Evolutionary conservation across 768 basidiomycete species (phyloP).

Genomic region (Amanita phalloides): DNA sequence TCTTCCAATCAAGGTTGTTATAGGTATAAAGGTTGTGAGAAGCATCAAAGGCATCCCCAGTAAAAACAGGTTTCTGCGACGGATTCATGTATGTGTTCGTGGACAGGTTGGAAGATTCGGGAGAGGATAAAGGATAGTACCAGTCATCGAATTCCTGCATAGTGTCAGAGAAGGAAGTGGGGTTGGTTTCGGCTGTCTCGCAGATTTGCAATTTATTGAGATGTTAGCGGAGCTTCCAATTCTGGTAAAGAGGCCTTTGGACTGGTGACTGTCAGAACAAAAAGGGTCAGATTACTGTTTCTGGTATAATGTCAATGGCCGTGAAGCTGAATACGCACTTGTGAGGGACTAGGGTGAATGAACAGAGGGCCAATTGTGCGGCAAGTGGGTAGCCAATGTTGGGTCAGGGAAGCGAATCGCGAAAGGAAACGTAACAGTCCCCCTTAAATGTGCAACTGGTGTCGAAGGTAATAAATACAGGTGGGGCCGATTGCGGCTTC

Average conservation of each 20-base stretch:
- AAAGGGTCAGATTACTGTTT: constrained; percentile 2
- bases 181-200: not conserved
- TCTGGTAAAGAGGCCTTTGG: not conserved
- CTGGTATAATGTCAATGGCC: not conserved
- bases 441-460: constrained; percentile 17
- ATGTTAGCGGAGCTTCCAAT: constrained; percentile 2
- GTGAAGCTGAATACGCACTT: constrained; percentile 1
- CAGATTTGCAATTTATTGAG: not conserved
- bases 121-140: not conserved
- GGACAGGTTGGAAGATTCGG: not conserved
- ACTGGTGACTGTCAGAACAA: not conserved
- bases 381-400: not conserved
- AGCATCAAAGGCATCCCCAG: not conserved
- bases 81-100: not conserved
- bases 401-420: constrained; percentile 4
- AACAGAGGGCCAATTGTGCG: not conserved
- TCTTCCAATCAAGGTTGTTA: not conserved
- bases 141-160: constrained; percentile 3
- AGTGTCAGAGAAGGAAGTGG: not conserved
- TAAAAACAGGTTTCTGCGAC: not conserved
- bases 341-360: not conserved
- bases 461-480: constrained; percentile 10
- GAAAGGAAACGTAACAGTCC: not conserved
- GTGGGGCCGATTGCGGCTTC: constrained; percentile 17
- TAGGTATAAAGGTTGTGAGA: not conserved